Conservation (phyloP, 2,329 filamentous ascomycete species). For the Pseudogymnoascus sp. region DNA sequence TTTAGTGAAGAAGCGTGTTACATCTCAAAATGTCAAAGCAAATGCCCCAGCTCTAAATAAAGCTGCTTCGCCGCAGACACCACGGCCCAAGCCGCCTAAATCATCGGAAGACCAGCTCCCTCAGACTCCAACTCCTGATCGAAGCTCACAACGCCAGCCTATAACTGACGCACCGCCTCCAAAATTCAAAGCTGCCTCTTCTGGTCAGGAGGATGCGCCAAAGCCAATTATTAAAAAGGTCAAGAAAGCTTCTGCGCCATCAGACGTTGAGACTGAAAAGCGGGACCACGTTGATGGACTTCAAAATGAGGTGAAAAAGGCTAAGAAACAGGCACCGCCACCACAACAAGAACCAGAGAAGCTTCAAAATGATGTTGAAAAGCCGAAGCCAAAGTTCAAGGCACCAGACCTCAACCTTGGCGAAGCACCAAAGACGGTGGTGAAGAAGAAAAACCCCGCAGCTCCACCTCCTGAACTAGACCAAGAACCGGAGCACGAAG, state of each 20-base stretch:
- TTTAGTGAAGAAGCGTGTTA: neutral
- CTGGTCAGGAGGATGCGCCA: neutral
- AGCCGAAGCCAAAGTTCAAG: neutral
- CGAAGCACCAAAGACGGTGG: constrained; percentile 12
- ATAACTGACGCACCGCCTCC: neutral
- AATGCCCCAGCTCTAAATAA: neutral
- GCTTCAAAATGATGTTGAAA: neutral
- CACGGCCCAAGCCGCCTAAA: constrained; percentile 8
- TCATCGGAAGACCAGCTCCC: constrained; percentile 14
- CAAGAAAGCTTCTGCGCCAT: neutral
- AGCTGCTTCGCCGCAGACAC: neutral
- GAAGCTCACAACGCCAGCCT: neutral
- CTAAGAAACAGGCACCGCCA: neutral
- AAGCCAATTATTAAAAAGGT: neutral
- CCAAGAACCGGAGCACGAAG: constrained; percentile 2
- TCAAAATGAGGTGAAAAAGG: neutral
- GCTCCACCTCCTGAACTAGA: constrained; percentile 16
- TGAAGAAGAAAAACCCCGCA: constrained; percentile 14
- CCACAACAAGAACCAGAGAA: neutral
- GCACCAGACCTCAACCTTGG: neutral
- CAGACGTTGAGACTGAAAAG: neutral
- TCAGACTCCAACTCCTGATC: neutral
- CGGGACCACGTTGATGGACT: neutral
- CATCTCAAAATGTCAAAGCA: neutral
- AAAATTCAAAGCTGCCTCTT: neutral